These are phyloP conservation scores for Pseudogymnoascus sp. DNA, from an alignment of 2,329 filamentous ascomycete species.

Conservation along the genomic window DNA sequence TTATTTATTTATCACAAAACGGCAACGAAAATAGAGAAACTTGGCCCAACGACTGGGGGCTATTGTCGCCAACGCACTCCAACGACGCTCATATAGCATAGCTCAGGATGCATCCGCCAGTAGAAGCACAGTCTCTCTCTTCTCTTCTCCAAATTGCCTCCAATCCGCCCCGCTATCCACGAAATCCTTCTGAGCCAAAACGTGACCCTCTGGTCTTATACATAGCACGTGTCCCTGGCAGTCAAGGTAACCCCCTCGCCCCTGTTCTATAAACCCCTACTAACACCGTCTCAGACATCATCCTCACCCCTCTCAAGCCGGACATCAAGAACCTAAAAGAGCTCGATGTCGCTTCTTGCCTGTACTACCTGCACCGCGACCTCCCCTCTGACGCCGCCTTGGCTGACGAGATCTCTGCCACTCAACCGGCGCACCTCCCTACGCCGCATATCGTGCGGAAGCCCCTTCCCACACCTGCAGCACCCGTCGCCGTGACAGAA, in stretches of 20 bases:
- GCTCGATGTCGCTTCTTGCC: conserved; percentile 74
- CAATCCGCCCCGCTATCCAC: conserved; percentile 79
- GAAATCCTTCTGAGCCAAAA: conserved; percentile 61
- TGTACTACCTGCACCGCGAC: conserved; percentile 86
- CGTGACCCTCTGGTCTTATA: conserved; percentile 75
- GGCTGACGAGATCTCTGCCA: neutral
- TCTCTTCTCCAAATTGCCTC: conserved; percentile 71
- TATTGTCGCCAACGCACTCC: neutral
- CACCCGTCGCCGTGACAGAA: neutral
- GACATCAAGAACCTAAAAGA: conserved; percentile 79
- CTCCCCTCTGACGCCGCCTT: conserved; percentile 46
- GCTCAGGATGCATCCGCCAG: neutral
- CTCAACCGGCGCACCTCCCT: neutral
- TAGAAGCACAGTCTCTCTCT: conserved; percentile 79
- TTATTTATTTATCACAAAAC: conserved; percentile 1
- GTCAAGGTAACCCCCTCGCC: conserved; percentile 53
- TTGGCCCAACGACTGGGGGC: neutral
- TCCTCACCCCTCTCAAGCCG: conserved; percentile 85
- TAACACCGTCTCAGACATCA: conserved; percentile 59
- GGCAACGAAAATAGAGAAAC: neutral
- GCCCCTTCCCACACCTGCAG: conserved; percentile 18
- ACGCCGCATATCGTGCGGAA: conserved; percentile 23
- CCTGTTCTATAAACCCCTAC: conserved; percentile 11
- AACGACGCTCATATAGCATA: neutral
- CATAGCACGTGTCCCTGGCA: conserved; percentile 87